These are phyloP conservation scores for Tubosaeta brunneosetosa DNA, from an alignment of 768 basidiomycete genomes.

Conservation along the genomic window DNA sequence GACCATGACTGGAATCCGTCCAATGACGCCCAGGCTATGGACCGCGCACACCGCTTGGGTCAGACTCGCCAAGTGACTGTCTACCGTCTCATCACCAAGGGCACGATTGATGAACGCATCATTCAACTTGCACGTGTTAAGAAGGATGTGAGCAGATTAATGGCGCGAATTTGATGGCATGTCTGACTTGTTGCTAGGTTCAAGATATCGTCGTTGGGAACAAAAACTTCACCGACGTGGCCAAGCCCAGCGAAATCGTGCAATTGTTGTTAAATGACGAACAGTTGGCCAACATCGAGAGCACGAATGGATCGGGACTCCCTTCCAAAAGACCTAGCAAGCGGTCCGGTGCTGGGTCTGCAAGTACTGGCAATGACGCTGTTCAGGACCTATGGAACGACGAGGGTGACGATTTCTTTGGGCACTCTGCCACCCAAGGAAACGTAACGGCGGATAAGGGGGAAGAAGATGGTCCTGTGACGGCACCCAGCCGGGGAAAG, in stretches of 20 bases:
- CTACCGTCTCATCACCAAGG: slow-evolving; percentile 89
- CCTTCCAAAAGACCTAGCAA: slow-evolving; percentile 35
- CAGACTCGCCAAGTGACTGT: slow-evolving; percentile 98
- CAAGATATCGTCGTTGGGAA: slow-evolving; percentile 99
- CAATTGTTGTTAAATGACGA: slow-evolving; percentile 93
- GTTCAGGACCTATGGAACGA: slow-evolving; percentile 77
- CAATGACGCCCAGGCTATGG: slow-evolving; percentile 98
- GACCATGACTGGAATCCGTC: slow-evolving; percentile 64
- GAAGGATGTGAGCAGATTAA: slow-evolving; percentile 68
- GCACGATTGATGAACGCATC: slow-evolving; percentile 96
- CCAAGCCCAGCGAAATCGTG: slow-evolving; percentile 95
- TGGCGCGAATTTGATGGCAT: neutral
- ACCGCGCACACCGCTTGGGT: slow-evolving; percentile 92
- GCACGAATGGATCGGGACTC: slow-evolving; percentile 36
- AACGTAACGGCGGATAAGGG: slow-evolving; percentile 19
- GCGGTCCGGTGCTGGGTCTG: slow-evolving; percentile 27
- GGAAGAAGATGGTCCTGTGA: slow-evolving; percentile 28
- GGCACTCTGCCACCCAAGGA: slow-evolving; percentile 41
- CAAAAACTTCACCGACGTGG: slow-evolving; percentile 88
- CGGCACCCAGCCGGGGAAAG: slow-evolving; percentile 27
- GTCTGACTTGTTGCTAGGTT: slow-evolving; percentile 48
- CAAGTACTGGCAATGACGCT: slow-evolving; percentile 33
- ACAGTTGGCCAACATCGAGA: slow-evolving; percentile 72
- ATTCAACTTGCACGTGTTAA: slow-evolving; percentile 93
- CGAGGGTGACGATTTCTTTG: slow-evolving; percentile 84